These are phyloP conservation scores for Metschnikowia arizonensis DNA, from an alignment of 805 yeast species.

Conservation along the genomic window DNA sequence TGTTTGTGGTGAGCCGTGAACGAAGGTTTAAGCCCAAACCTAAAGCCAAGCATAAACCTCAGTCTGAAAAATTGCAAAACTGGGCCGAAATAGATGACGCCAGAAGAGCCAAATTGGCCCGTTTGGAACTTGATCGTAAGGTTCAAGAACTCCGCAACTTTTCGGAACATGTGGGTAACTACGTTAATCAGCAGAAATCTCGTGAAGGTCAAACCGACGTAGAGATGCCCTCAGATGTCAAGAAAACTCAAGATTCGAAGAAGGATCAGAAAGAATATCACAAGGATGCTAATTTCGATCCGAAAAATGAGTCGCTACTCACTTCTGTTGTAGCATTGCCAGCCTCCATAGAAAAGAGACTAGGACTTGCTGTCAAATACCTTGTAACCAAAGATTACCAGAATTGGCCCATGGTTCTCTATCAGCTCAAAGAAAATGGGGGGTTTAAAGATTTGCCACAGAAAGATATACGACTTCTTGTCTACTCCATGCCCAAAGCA, in stretches of 20 bases:
- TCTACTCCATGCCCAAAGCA: constrained; percentile 39
- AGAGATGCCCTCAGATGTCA: constrained; percentile 19
- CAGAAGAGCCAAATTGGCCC: constrained; percentile 19
- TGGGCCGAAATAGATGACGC: constrained; percentile 25
- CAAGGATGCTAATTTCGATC: constrained; percentile 7
- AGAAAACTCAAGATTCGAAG: background rate
- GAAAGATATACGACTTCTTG: constrained; percentile 33
- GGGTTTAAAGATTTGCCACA: constrained; percentile 34
- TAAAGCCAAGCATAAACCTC: constrained; percentile 7
- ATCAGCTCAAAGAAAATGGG: constrained; percentile 30
- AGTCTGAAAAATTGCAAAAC: constrained; percentile 8
- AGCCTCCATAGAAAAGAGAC: constrained; percentile 26
- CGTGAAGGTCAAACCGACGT: constrained; percentile 16
- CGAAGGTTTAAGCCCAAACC: constrained; percentile 11
- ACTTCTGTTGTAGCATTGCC: constrained; percentile 33
- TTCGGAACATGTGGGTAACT: constrained; percentile 27
- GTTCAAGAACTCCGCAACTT: constrained; percentile 27
- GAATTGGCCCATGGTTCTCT: constrained; percentile 47
- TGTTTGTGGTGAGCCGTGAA: constrained; percentile 15
- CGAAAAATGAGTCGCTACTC: constrained; percentile 14
- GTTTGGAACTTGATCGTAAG: constrained; percentile 22
- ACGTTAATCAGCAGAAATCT: constrained; percentile 6
- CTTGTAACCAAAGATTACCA: constrained; percentile 37
- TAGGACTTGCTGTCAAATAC: constrained; percentile 39
- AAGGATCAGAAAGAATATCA: background rate